Conservation (phyloP, 169 alveolate species). For the Toxoplasma gondii region DNA sequence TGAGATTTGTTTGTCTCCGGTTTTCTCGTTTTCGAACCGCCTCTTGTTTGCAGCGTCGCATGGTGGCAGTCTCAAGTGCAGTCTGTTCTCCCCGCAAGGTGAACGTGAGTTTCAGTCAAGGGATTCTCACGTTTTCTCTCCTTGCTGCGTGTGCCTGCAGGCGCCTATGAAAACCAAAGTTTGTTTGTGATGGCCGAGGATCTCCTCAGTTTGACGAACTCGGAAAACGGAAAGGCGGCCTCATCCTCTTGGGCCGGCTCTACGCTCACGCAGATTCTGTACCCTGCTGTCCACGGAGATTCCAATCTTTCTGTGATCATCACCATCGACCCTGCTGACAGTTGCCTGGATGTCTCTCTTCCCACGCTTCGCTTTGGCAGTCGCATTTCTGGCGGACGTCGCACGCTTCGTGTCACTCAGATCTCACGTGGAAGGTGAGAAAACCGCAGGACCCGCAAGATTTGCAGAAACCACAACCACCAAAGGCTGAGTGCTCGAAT, state of each 20-base stretch:
- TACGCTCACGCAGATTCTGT: background rate
- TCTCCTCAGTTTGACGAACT: background rate
- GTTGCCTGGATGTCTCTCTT: background rate
- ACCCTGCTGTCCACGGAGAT: background rate
- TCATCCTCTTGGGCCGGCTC: background rate
- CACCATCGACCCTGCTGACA: background rate
- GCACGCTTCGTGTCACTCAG: background rate
- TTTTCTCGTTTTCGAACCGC: too few species aligned
- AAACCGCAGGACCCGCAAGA: background rate
- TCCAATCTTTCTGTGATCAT: background rate
- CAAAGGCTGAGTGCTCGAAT: too few species aligned
- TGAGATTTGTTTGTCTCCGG: too few species aligned
- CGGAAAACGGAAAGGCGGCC: background rate
- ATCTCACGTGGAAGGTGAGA: background rate
- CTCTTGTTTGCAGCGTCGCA: too few species aligned
- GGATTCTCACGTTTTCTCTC: too few species aligned
- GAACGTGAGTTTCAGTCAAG: too few species aligned
- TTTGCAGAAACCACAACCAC: too few species aligned
- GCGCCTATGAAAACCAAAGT: background rate
- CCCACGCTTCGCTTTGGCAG: slow-evolving; percentile 1
- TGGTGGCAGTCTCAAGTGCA: too few species aligned
- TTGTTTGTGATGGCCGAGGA: background rate
- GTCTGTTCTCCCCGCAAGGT: too few species aligned
- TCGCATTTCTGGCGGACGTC: background rate
- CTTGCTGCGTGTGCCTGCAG: background rate